Evolutionary conservation across 768 basidiomycete species (phyloP).

Genomic region (Gyrodon lividus): DNA sequence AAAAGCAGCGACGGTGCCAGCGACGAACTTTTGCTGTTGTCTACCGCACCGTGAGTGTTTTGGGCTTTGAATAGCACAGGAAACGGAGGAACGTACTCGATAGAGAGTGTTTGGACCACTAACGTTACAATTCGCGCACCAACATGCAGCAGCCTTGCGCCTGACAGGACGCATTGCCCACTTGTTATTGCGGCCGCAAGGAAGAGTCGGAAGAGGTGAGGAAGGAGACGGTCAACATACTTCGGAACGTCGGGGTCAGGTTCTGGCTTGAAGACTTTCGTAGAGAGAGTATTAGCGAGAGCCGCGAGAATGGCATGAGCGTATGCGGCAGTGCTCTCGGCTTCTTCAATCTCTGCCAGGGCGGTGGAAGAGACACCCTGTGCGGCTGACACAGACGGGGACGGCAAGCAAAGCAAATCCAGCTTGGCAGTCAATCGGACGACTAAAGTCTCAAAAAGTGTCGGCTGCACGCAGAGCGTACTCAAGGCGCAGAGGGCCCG

Average conservation of each 20-base stretch:
- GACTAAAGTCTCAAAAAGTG: constrained; percentile 83
- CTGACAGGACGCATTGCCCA: constrained; percentile 29
- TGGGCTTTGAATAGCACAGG: background rate
- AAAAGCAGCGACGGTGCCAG: constrained; percentile 40
- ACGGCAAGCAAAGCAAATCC: constrained; percentile 56
- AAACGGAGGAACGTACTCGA: constrained; percentile 53
- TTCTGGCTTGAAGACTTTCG: constrained; percentile 43
- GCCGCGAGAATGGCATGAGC: constrained; percentile 78
- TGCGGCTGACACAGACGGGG: constrained; percentile 15
- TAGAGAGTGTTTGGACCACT: constrained; percentile 60
- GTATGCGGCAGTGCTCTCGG: constrained; percentile 76
- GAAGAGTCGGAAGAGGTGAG: constrained; percentile 66
- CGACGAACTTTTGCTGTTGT: constrained; percentile 60
- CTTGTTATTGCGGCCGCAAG: constrained; percentile 38
- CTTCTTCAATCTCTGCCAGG: constrained; percentile 30
- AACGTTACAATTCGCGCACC: constrained; percentile 67
- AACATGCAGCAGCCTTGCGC: constrained; percentile 37
- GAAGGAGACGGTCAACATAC: constrained; percentile 76
- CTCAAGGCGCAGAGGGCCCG: constrained; percentile 66
- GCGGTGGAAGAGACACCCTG: constrained; percentile 1
- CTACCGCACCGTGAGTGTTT: constrained; percentile 27
- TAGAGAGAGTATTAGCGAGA: constrained; percentile 57
- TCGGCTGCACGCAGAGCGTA: constrained; percentile 66
- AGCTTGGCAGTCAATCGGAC: constrained; percentile 76
- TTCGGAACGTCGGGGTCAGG: constrained; percentile 74